Conservation (phyloP, 192 early-diverging fungal species). For the Coemansia sp. region DNA sequence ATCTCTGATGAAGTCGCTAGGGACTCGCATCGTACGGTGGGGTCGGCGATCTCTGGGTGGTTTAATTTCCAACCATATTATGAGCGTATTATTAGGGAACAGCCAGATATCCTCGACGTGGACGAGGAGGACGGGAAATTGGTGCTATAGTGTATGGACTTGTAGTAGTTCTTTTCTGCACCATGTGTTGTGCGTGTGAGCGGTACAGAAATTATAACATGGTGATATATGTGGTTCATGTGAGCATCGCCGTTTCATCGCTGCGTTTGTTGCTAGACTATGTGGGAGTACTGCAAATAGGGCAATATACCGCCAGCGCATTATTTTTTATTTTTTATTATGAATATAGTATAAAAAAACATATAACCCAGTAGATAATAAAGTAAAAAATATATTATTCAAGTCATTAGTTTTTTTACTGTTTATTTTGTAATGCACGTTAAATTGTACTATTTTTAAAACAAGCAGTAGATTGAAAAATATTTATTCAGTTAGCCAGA, state of each 20-base stretch:
- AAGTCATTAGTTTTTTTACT: neutral
- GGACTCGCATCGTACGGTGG: slow-evolving; percentile 40
- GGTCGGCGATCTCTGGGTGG: slow-evolving; percentile 45
- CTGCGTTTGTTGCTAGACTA: slow-evolving; percentile 30
- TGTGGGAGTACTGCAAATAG: neutral
- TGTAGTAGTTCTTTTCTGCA: slow-evolving; percentile 42
- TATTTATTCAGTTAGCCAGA: slow-evolving; percentile 43
- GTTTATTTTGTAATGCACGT: slow-evolving; percentile 3
- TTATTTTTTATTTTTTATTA: neutral
- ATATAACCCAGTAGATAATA: neutral
- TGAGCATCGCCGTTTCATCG: slow-evolving; percentile 46
- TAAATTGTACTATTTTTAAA: neutral
- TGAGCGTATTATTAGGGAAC: slow-evolving; percentile 43
- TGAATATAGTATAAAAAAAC: neutral
- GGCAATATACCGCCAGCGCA: neutral
- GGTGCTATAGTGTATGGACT: slow-evolving; percentile 8
- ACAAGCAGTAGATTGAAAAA: neutral
- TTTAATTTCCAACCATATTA: slow-evolving; percentile 58
- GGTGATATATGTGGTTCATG: slow-evolving; percentile 45
- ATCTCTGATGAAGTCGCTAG: slow-evolving; percentile 40
- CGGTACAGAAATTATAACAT: slow-evolving; percentile 51
- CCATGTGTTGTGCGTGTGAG: slow-evolving; percentile 43
- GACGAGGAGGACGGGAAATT: slow-evolving; percentile 37
- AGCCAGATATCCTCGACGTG: slow-evolving; percentile 43
- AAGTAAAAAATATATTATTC: too few species aligned